Evolutionary conservation across 805 yeast species (phyloP), one percentile per base, ranked within the genome.

Genomic region (Metschnikowia peoriensis): DNA sequence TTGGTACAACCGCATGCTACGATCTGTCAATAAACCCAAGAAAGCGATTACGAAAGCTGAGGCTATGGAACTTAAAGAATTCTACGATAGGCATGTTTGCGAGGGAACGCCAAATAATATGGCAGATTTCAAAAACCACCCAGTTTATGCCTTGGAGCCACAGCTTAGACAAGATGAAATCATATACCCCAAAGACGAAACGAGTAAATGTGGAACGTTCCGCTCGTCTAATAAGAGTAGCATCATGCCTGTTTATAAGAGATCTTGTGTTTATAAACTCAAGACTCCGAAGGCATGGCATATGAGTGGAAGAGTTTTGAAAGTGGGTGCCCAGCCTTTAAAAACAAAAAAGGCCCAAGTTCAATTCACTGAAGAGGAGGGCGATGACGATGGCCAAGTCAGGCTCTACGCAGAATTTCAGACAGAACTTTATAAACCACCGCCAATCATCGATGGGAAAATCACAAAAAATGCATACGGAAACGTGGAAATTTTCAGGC

Each of bases 71-170:
- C 69, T 77, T 40, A 76, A 79, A 34, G 88, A 85, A 54, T 82
- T 90, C 46, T 67, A 75, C 37, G 78, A 82, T 46, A 73, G 88
- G 49, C 86, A 88, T 43, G 70, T 81, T 15, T 73, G 78, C 29
- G 98, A 94, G 63, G 97, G 96, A 0, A 85, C 93, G 79, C 99
- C 99, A 0, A 84, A 84, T 50, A 88, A 82, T 61, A 71, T 90
- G 28, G 86, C 84, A 47, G 97, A 91, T 59, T 89, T 92, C 66
- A 85, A 84, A 47, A 85, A 85, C 47, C 99, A 94, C 67, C 99
- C 99, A 0, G 68, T 84, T 12, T 94, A 86, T 67, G 94, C 87
- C 0, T 66, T 94, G 12, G 96, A 89, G 65, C 77, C 83, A 3
- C 96, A 91, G 57, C 65, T 94, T 35, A 78, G 79, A 46, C 78